Evolutionary conservation across 1,284 basidiomycete genomes (phyloP), one percentile per base, ranked within the genome.

Genomic region (Retiboletus flavoniger): DNA sequence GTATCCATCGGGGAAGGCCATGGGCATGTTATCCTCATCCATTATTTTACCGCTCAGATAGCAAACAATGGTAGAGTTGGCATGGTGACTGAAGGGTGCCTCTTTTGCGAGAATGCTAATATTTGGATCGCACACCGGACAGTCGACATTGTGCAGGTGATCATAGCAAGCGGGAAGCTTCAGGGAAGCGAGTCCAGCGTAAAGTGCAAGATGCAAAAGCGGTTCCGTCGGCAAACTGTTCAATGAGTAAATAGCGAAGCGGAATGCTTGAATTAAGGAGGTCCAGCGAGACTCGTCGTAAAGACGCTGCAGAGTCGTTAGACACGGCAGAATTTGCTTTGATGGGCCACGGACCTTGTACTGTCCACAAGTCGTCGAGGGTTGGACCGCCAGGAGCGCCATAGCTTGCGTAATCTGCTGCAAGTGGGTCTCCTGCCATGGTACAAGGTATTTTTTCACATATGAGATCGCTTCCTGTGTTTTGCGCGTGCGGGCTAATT

Each of bases 31-130:
- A 68, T 95, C 85, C 59, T 87, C 94, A 64, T 98, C 89, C 88
- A 98, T 97, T 56, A 98, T 93, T 68, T 87, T 88, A 24, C 96
- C 95, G 53, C 81, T 92, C 60, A 97, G 81, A 41, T 84, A 75
- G 69, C 97, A 99, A 11, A 99, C 95, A 53, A 99, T 91, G 0
- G 93, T 95, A 44, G 94, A 97, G 68, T 96, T 98, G 47, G 89
- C 85, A 69, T 98, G 95, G 73, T 98, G 95, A 59, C 89, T 93
- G 72, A 86, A 89, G 0, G 97, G 96, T 0, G 98, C 93, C 61
- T 95, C 91, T 53, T 81, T 78, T 5, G 90, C 93, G 7, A 99
- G 80, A 50, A 81, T 77, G 19, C 87, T 86, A 16, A 98, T 78
- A 13, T 87, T 83, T 3, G 81, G 69, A 60, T 93, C 89, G 72